Evolutionary conservation across 169 alveolate species (phyloP), one percentile per base, ranked within the genome.

Genomic region (Plasmodium gallinaceum): DNA sequence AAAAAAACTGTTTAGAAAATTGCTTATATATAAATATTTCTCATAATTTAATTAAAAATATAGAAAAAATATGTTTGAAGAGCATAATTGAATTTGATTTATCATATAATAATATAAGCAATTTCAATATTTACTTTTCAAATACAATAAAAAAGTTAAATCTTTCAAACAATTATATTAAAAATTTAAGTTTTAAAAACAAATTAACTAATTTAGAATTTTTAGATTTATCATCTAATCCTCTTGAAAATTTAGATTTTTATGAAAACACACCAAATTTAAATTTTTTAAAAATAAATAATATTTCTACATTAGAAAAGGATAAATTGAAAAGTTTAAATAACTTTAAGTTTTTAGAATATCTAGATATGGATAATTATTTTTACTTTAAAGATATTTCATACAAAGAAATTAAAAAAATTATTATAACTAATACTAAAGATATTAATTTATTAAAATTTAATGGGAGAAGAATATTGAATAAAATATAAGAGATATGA

Each of bases 161-260:
- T 57, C 45, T 76, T 18, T 76, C 89, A 3, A 76, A 76, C 62
- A 76, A 76, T 24, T 64, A 64, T 62, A 76, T 76, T 16, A 76
- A 58, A 37, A 76, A 37, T 32, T 32, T 76, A 76, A 42, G 22
- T 58, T 57, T 76, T 76, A 76, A 76, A 76, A 76, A 76, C 37
- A 65, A 5, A 24, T 68, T 76, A 66, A 14, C 10, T 42, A 58
- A 76, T 76, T 48, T 76, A 58, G 74, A 64, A 68, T 24, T 43
- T 16, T 64, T 76, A 64, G 89, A 76, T 54, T 22, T 76, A 5
- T 76, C 89, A n/a, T 76, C 78, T 42, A 76, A 76, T 43, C 89
- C 89, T 46, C 46, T 76, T 18, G 74, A 76, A 45, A 64, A 76
- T 66, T 48, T 76, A 64, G 69, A 76, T 5, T 76, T 76, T 58